Conservation (phyloP, 768 basidiomycete genomes). For the Calvatia gigantea region DNA sequence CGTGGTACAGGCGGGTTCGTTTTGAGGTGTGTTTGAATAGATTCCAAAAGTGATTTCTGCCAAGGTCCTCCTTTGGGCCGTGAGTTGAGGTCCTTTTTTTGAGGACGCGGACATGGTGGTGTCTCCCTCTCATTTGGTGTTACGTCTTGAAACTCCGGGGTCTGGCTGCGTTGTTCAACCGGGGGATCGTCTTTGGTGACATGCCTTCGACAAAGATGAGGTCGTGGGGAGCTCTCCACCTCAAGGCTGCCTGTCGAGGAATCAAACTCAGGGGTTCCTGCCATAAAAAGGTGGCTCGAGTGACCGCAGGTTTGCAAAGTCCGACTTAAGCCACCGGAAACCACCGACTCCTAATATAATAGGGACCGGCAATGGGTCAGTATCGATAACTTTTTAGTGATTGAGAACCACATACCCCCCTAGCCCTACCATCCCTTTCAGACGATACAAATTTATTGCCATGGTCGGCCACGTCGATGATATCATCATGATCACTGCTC, state of each 20-base stretch:
- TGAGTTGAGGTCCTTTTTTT: not conserved
- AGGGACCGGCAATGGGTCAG: not conserved
- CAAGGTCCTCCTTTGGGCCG: not conserved
- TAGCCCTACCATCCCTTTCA: not conserved
- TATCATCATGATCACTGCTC: too few species aligned
- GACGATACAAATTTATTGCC: not conserved
- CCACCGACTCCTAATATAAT: not conserved
- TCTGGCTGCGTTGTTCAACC: not conserved
- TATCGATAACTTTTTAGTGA: not conserved
- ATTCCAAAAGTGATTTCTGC: not conserved
- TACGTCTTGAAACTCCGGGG: too few species aligned
- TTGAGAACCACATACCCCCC: slow-evolving; percentile 1
- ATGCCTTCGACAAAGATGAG: not conserved
- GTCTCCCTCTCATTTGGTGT: too few species aligned
- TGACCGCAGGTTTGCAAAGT: not conserved
- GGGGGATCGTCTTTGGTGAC: not conserved
- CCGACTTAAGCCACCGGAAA: not conserved
- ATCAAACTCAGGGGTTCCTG: not conserved
- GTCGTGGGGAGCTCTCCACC: not conserved
- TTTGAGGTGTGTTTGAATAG: slow-evolving; percentile 2
- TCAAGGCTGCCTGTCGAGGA: not conserved
- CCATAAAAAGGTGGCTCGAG: not conserved
- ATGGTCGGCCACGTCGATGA: not conserved
- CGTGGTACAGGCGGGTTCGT: not conserved
- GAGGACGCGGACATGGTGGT: not conserved